Evolutionary conservation across 1,139 yeast genomes (phyloP).

Genomic region (Spencermartinsiella ligniputridi): DNA sequence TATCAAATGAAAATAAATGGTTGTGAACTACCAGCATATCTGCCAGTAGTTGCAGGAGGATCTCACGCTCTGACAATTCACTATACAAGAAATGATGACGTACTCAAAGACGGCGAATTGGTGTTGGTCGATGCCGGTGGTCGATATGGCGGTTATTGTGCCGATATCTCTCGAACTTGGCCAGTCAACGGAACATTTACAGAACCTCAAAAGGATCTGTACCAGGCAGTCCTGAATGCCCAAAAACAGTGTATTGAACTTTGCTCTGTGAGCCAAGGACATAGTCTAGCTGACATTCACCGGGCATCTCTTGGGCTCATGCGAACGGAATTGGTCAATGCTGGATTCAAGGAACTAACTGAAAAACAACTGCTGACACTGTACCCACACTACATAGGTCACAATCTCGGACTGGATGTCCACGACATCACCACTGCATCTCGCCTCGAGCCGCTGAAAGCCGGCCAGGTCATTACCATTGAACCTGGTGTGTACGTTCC

Average conservation of each 20-base stretch:
- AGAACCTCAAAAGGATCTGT: slow-evolving; percentile 76
- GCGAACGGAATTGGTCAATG: slow-evolving; percentile 59
- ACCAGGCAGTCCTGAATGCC: slow-evolving; percentile 80
- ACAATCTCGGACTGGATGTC: slow-evolving; percentile 87
- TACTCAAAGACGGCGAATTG: slow-evolving; percentile 67
- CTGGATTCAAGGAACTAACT: slow-evolving; percentile 51
- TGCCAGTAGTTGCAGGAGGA: slow-evolving; percentile 97
- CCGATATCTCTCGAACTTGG: slow-evolving; percentile 97
- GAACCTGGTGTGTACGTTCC: slow-evolving; percentile 97
- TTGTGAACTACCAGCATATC: slow-evolving; percentile 83
- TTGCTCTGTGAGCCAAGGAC: slow-evolving; percentile 49
- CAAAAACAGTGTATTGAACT: slow-evolving; percentile 72
- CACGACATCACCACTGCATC: slow-evolving; percentile 69
- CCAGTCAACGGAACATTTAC: slow-evolving; percentile 74
- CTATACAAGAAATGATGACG: slow-evolving; percentile 83
- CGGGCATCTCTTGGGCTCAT: slow-evolving; percentile 57
- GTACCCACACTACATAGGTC: slow-evolving; percentile 95
- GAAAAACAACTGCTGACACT: slow-evolving; percentile 35
- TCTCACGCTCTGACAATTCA: slow-evolving; percentile 80
- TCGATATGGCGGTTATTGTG: slow-evolving; percentile 85
- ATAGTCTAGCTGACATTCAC: slow-evolving; percentile 74
- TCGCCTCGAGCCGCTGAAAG: slow-evolving; percentile 34
- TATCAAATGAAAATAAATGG: slow-evolving; percentile 82
- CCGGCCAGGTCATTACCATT: slow-evolving; percentile 64
- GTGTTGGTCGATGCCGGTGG: slow-evolving; percentile 97